These are phyloP conservation scores for Oenanthe sinensis DNA, from an alignment of 129 eudicot genomes.

Conservation along the genomic window DNA sequence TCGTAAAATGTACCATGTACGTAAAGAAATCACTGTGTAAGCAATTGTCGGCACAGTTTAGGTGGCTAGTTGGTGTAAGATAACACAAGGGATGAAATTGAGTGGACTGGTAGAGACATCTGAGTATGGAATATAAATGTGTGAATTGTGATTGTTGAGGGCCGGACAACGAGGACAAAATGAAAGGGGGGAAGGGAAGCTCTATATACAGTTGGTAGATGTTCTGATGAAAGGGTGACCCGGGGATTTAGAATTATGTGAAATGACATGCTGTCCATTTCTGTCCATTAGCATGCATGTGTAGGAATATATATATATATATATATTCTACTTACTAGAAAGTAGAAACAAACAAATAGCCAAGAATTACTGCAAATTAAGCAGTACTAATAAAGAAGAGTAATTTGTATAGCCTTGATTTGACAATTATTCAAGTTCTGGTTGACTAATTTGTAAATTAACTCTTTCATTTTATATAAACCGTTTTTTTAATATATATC, in stretches of 20 bases:
- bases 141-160: not conserved
- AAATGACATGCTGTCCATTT: not conserved
- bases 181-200: not conserved
- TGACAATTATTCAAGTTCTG: too few species aligned
- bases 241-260: not conserved
- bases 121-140: slow-evolving; percentile 5
- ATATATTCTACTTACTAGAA: not conserved
- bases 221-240: not conserved
- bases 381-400: too few species aligned
- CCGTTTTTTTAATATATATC: too few species aligned
- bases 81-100: not conserved
- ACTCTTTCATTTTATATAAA: too few species aligned
- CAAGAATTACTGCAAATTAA: too few species aligned
- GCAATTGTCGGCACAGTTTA: not conserved
- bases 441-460: too few species aligned
- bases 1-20: not conserved
- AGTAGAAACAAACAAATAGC: too few species aligned
- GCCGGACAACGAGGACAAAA: not conserved
- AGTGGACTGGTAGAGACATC: not conserved
- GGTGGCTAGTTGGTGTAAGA: not conserved
- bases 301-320: too few species aligned
- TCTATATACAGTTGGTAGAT: not conserved
- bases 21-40: not conserved
- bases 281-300: not conserved
- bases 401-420: too few species aligned